These are phyloP conservation scores for Eucalyptus regnans DNA, from an alignment of 345 rosid species.

Conservation along the genomic window DNA sequence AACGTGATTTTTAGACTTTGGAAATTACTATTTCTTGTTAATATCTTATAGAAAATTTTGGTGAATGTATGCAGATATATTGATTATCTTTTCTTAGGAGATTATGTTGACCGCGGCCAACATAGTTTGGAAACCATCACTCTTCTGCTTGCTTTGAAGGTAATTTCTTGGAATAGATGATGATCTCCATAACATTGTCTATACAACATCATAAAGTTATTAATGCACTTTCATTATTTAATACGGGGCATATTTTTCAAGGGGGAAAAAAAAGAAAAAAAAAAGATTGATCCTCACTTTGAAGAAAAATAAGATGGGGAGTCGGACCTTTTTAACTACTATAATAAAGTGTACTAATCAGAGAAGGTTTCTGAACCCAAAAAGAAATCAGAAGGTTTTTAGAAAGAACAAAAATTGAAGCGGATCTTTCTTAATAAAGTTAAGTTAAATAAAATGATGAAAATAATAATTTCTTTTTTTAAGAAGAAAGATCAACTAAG, in stretches of 20 bases:
- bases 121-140: constrained; percentile 93
- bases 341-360: neutral
- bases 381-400: neutral
- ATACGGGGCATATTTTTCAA: neutral
- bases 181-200: neutral
- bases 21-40: neutral
- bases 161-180: constrained; percentile 1
- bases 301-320: neutral
- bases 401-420: neutral
- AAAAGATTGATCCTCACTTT: neutral
- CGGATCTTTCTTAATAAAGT: neutral
- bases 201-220: neutral
- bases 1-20: neutral
- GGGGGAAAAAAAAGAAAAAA: neutral
- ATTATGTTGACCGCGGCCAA: constrained; percentile 98
- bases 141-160: constrained; percentile 96
- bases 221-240: neutral
- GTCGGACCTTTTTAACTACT: neutral
- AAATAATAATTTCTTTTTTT: neutral
- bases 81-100: constrained; percentile 98
- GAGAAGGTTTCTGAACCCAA: neutral
- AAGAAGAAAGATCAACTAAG: neutral
- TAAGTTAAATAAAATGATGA: neutral
- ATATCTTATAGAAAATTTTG: neutral
- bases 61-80: constrained; percentile 55